phyloP scores from a whole-genome alignment of 2,329 filamentous ascomycete genomes.

The Colletotrichum orchidophilum region DNA sequence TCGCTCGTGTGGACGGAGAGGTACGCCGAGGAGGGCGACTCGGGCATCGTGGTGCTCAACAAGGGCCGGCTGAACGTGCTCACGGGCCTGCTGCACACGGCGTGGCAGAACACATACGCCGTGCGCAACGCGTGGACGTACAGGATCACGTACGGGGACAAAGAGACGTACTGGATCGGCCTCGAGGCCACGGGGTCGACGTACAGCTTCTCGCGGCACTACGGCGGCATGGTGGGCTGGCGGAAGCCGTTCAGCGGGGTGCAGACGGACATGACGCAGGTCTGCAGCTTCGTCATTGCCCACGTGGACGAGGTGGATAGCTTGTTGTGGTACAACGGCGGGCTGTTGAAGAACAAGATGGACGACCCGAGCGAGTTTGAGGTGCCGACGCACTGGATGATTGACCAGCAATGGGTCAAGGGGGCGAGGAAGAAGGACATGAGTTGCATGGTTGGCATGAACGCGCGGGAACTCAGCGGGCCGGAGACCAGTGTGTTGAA shows the following conservation, averaged over 20 bases:
- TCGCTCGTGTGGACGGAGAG: slow-evolving; percentile 50
- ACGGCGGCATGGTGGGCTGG: slow-evolving; percentile 53
- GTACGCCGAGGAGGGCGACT: slow-evolving; percentile 54
- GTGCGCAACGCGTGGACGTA: slow-evolving; percentile 53
- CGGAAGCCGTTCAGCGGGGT: not conserved
- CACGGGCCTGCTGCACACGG: slow-evolving; percentile 50
- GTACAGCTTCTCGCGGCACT: slow-evolving; percentile 52
- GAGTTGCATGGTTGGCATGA: slow-evolving; percentile 48
- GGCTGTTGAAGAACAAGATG: slow-evolving; percentile 51
- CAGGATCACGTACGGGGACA: slow-evolving; percentile 53
- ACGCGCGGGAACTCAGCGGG: slow-evolving; percentile 16
- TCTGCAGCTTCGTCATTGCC: slow-evolving; percentile 54
- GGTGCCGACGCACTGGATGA: slow-evolving; percentile 51
- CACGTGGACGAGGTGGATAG: slow-evolving; percentile 49
- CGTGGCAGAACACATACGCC: slow-evolving; percentile 54
- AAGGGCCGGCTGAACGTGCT: slow-evolving; percentile 49
- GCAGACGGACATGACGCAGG: slow-evolving; percentile 26
- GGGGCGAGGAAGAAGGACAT: slow-evolving; percentile 43
- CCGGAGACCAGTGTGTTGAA: slow-evolving; percentile 20
- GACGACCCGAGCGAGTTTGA: slow-evolving; percentile 43
- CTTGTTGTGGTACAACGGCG: slow-evolving; percentile 55
- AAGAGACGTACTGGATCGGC: slow-evolving; percentile 57
- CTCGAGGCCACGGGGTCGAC: slow-evolving; percentile 49
- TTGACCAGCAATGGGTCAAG: slow-evolving; percentile 49
- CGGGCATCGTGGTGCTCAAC: slow-evolving; percentile 52